phyloP scores from a whole-genome alignment of 2,329 filamentous ascomycete species.

The Tolypocladium endophyticum region DNA sequence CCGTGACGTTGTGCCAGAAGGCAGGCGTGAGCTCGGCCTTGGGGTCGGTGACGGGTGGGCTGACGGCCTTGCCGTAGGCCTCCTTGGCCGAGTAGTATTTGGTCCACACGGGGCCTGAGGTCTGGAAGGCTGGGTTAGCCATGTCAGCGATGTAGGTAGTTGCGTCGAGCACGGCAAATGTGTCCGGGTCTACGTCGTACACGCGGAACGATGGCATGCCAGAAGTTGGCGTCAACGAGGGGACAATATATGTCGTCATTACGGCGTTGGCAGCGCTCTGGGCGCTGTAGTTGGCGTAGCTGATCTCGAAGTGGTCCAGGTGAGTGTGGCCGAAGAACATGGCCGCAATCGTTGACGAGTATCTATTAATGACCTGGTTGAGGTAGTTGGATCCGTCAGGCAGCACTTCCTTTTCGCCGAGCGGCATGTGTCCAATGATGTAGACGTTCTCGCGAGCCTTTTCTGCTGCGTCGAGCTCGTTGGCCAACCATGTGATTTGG shows the following conservation, averaged over 20 bases:
- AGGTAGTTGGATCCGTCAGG: slow-evolving; percentile 41
- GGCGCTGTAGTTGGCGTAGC: slow-evolving; percentile 36
- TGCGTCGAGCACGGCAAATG: slow-evolving; percentile 42
- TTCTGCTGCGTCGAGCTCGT: slow-evolving; percentile 43
- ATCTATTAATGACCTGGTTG: slow-evolving; percentile 42
- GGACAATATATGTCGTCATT: slow-evolving; percentile 42
- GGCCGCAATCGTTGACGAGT: slow-evolving; percentile 40
- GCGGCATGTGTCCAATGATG: slow-evolving; percentile 47
- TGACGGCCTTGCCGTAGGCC: slow-evolving; percentile 35
- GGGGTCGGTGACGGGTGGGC: slow-evolving; percentile 25
- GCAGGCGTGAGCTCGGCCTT: slow-evolving; percentile 39
- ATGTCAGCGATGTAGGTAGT: slow-evolving; percentile 45
- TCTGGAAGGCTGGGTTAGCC: slow-evolving; percentile 30
- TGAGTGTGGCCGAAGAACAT: slow-evolving; percentile 50
- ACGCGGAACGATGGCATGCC: slow-evolving; percentile 47
- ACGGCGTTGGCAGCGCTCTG: slow-evolving; percentile 31
- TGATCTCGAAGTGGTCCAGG: slow-evolving; percentile 44
- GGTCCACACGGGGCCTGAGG: slow-evolving; percentile 36
- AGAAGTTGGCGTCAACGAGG: slow-evolving; percentile 42
- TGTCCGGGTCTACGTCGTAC: slow-evolving; percentile 46
- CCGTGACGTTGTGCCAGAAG: slow-evolving; percentile 50
- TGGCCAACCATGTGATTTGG: slow-evolving; percentile 42
- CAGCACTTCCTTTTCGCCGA: slow-evolving; percentile 38
- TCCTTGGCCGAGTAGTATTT: slow-evolving; percentile 47
- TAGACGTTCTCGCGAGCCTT: slow-evolving; percentile 40